Conservation (phyloP, 2,329 filamentous ascomycete species). For the Cercospora citrullina region DNA sequence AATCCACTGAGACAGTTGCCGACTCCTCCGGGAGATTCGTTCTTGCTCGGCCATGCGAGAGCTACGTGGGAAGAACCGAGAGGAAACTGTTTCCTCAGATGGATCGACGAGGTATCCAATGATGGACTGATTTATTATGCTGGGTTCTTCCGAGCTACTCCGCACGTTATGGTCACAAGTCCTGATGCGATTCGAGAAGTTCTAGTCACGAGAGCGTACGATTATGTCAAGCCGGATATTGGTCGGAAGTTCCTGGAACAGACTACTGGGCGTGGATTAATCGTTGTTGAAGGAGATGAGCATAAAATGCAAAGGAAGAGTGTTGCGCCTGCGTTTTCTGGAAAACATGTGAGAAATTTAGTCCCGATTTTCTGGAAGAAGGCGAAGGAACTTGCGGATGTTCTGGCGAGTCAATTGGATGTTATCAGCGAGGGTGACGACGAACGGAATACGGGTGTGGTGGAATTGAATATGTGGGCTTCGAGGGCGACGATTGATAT, state of each 20-base stretch:
- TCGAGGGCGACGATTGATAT: constrained; percentile 45
- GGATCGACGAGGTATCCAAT: constrained; percentile 44
- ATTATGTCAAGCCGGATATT: constrained; percentile 53
- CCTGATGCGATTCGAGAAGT: constrained; percentile 51
- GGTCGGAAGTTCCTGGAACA: constrained; percentile 48
- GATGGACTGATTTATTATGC: constrained; percentile 45
- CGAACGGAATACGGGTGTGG: background rate
- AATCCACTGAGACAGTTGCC: constrained; percentile 3
- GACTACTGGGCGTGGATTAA: constrained; percentile 53
- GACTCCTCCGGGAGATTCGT: constrained; percentile 25
- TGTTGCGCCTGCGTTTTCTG: constrained; percentile 47
- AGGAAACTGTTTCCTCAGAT: constrained; percentile 37
- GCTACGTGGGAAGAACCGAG: constrained; percentile 40
- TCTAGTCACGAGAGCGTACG: constrained; percentile 54
- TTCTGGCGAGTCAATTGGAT: background rate
- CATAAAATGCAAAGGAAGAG: constrained; percentile 64
- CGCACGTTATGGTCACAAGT: constrained; percentile 42
- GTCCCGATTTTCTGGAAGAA: constrained; percentile 12
- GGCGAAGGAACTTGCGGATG: background rate
- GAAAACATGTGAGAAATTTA: constrained; percentile 31
- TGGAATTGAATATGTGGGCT: constrained; percentile 39
- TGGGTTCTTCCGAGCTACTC: constrained; percentile 41
- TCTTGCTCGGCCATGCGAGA: constrained; percentile 42
- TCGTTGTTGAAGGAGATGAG: constrained; percentile 52
- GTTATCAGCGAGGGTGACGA: background rate